Evolutionary conservation across 768 basidiomycete genomes (phyloP).

Genomic region (Crepidotus variabilis): DNA sequence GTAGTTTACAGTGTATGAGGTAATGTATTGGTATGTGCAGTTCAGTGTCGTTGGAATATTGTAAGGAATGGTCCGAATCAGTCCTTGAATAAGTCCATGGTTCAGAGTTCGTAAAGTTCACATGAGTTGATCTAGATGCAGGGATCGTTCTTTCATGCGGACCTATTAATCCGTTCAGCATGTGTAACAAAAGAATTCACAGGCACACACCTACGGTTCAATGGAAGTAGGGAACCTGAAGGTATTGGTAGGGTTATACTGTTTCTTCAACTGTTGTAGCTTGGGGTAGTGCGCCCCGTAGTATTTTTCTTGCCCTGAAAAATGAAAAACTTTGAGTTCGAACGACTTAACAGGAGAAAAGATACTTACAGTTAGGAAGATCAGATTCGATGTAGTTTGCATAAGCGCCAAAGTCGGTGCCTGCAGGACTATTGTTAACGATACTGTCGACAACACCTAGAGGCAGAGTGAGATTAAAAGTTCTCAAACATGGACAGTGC

Average conservation of each 20-base stretch:
- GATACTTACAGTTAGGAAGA: slow-evolving; percentile 28
- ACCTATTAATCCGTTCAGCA: too few relatives aligned
- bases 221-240: slow-evolving; percentile 3
- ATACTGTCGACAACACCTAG: slow-evolving; percentile 31
- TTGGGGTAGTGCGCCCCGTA: neutral
- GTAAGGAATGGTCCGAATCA: too few relatives aligned
- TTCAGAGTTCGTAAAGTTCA: too few relatives aligned
- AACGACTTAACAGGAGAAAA: neutral
- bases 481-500: neutral
- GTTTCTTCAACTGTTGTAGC: neutral
- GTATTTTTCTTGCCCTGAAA: slow-evolving; percentile 1
- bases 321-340: neutral
- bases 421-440: slow-evolving; percentile 25
- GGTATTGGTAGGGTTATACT: neutral
- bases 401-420: slow-evolving; percentile 37
- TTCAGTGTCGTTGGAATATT: too few relatives aligned
- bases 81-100: too few relatives aligned
- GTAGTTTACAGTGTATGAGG: too few relatives aligned
- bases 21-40: too few relatives aligned
- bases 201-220: neutral
- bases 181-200: too few relatives aligned
- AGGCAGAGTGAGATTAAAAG: neutral
- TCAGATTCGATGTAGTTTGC: slow-evolving; percentile 41
- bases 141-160: too few relatives aligned
- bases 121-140: too few relatives aligned